These are phyloP conservation scores for Sugiyamaella boreocaroliniensis DNA, from an alignment of 805 yeast species.

Conservation along the genomic window DNA sequence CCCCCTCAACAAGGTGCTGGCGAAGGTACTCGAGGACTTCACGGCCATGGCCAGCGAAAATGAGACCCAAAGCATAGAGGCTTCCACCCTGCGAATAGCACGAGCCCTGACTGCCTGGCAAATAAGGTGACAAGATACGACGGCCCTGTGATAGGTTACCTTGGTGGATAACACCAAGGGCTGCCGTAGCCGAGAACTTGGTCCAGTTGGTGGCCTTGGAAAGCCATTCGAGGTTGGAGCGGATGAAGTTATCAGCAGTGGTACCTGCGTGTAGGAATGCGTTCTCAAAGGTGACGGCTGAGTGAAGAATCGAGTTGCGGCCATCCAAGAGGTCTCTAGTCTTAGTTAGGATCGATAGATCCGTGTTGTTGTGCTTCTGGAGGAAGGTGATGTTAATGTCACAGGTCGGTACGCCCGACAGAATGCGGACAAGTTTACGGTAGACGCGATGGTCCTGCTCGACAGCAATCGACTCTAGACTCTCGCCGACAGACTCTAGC, in stretches of 20 bases:
- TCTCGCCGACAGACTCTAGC: constrained; percentile 44
- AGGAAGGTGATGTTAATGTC: constrained; percentile 86
- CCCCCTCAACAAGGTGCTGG: constrained; percentile 48
- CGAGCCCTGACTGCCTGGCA: constrained; percentile 73
- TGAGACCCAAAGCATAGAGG: constrained; percentile 82
- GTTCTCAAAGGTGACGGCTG: constrained; percentile 90
- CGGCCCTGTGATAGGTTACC: constrained; percentile 91
- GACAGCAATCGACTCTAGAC: constrained; percentile 25
- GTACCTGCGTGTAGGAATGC: constrained; percentile 96
- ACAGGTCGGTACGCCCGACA: constrained; percentile 90
- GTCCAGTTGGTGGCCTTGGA: constrained; percentile 99
- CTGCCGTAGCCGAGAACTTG: constrained; percentile 95
- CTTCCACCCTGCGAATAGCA: constrained; percentile 95
- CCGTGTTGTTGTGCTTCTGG: constrained; percentile 80
- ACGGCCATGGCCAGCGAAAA: constrained; percentile 93
- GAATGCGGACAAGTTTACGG: constrained; percentile 52
- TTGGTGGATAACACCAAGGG: constrained; percentile 92
- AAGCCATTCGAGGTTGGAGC: constrained; percentile 89
- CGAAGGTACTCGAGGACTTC: constrained; percentile 72
- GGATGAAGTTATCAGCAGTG: constrained; percentile 85
- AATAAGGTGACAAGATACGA: constrained; percentile 78
- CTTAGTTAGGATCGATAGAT: constrained; percentile 69
- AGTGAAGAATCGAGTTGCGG: constrained; percentile 87
- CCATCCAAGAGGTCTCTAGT: constrained; percentile 81
- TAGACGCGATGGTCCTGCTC: constrained; percentile 22